These are phyloP conservation scores for Chlamydomonas reinhardtii DNA, from an alignment of 163 green algal species.

Conservation along the genomic window DNA sequence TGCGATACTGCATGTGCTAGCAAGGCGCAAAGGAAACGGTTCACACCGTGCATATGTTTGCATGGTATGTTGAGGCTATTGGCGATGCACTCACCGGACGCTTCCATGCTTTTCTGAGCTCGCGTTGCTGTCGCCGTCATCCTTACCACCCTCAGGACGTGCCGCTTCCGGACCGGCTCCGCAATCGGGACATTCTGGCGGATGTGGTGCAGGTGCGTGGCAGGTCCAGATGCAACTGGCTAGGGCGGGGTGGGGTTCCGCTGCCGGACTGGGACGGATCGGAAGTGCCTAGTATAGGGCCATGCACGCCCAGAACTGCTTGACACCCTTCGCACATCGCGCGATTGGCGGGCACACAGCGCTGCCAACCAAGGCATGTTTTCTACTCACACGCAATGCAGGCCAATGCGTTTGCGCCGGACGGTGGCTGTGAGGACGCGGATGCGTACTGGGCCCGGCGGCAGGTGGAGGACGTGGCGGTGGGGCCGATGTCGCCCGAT, in stretches of 20 bases:
- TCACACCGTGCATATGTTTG: not conserved
- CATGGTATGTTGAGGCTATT: not conserved
- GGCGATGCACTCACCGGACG: no score
- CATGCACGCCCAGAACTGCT: no score
- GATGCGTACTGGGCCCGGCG: constrained; percentile 16
- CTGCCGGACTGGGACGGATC: not conserved
- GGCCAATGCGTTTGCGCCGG: constrained; percentile 30
- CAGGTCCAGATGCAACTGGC: not conserved
- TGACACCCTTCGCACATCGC: no score
- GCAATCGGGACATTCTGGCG: constrained; percentile 7
- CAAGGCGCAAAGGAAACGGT: no score
- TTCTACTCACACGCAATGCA: no score
- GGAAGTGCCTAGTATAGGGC: not conserved
- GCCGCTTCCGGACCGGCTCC: constrained; percentile 8
- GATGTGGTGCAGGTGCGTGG: constrained; percentile 26
- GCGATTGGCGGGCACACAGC: no score
- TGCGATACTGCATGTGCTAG: no score
- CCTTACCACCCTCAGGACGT: not conserved
- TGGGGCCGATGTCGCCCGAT: not conserved
- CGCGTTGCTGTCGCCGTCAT: no score
- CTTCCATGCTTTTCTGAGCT: not conserved
- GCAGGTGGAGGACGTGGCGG: not conserved
- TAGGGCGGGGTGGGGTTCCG: not conserved
- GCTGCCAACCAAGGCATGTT: no score
- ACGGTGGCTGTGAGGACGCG: constrained; percentile 33